Evolutionary conservation across 768 basidiomycete species (phyloP).

Genomic region (Hygrophoropsis aurantiaca): DNA sequence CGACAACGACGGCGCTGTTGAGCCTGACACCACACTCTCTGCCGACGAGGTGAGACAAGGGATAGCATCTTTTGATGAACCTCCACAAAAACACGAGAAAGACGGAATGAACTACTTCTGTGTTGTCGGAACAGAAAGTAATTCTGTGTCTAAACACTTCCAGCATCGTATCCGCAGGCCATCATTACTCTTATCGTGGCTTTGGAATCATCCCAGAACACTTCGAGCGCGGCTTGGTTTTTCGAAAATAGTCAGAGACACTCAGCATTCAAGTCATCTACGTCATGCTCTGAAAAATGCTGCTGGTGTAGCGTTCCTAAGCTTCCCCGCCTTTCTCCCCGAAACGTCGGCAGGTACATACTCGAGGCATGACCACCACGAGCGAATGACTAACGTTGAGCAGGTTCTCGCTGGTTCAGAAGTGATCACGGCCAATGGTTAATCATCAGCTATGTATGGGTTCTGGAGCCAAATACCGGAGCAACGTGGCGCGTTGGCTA

Average conservation of each 20-base stretch:
- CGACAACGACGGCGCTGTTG: conserved; percentile 4
- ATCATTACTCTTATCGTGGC: conserved; percentile 4
- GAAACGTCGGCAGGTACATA: conserved; percentile 31
- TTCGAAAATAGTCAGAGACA: conserved; percentile 27
- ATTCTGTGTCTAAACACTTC: too few species aligned
- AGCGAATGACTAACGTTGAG: background rate
- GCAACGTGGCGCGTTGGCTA: conserved; percentile 49
- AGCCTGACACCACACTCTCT: conserved; percentile 24
- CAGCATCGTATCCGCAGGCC: conserved; percentile 9
- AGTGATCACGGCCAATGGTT: conserved; percentile 47
- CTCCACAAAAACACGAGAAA: background rate
- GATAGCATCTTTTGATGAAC: conserved; percentile 15
- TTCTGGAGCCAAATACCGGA: conserved; percentile 52
- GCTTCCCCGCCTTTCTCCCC: conserved; percentile 44
- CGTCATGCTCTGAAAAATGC: conserved; percentile 48
- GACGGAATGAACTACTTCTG: background rate
- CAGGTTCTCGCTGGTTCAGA: conserved; percentile 40
- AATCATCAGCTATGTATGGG: conserved; percentile 50
- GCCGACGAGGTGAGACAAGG: conserved; percentile 32
- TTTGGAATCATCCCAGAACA: conserved; percentile 26
- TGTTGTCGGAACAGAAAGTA: conserved; percentile 1
- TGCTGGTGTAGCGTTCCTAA: conserved; percentile 40
- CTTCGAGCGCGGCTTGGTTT: conserved; percentile 32
- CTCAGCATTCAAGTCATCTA: conserved; percentile 42
- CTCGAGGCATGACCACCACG: too few species aligned